phyloP scores from a whole-genome alignment of 192 early-diverging fungal species.

The Backusella psychrophila region DNA sequence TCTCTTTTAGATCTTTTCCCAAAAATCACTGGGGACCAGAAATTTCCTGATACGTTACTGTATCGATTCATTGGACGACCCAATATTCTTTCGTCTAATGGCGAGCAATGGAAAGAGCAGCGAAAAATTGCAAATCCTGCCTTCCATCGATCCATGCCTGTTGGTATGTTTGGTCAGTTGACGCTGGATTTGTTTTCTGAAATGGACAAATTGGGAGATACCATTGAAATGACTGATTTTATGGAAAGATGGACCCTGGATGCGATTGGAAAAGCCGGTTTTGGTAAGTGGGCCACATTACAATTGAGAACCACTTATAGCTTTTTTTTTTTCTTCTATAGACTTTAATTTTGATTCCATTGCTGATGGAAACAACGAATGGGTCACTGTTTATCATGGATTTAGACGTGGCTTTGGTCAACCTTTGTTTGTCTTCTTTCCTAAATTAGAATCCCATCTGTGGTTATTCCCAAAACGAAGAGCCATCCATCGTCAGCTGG shows the following conservation, averaged over 20 bases:
- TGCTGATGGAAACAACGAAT: conserved; percentile 21
- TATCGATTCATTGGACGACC: not conserved
- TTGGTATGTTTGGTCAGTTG: conserved; percentile 10
- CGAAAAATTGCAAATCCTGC: conserved; percentile 23
- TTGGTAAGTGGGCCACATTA: not conserved
- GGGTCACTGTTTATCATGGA: conserved; percentile 45
- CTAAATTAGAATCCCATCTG: conserved; percentile 39
- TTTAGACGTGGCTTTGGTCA: conserved; percentile 43
- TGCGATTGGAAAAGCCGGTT: not conserved
- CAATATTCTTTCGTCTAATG: not conserved
- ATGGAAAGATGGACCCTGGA: not conserved
- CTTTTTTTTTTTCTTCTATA: not conserved
- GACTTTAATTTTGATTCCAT: conserved; percentile 12
- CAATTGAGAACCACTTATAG: too few species aligned
- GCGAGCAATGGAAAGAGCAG: conserved; percentile 13
- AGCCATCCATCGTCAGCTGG: not conserved
- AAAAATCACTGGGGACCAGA: not conserved
- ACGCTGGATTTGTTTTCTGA: not conserved
- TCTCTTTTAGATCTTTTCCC: not conserved
- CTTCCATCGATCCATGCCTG: conserved; percentile 17
- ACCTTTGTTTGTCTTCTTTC: conserved; percentile 52
- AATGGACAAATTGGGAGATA: not conserved
- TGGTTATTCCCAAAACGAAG: conserved; percentile 7
- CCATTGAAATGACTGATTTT: not conserved
- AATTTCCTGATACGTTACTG: not conserved